Evolutionary conservation across 495 filamentous ascomycete species (phyloP).

Genomic region (Xylaria sp.): DNA sequence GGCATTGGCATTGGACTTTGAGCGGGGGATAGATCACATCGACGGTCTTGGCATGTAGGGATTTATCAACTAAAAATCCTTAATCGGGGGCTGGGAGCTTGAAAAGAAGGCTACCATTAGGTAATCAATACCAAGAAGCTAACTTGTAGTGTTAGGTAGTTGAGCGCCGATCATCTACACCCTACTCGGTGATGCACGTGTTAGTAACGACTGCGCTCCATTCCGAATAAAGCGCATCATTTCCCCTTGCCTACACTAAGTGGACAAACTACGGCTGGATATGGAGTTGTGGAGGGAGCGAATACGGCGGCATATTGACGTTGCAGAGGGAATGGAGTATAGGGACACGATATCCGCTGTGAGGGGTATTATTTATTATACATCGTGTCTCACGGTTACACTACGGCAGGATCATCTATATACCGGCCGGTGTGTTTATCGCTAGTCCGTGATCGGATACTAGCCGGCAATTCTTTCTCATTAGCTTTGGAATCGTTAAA

Average conservation of each 20-base stretch:
- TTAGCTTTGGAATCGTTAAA: too few relatives aligned
- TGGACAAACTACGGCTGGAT: too few relatives aligned
- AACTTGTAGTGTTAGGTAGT: neutral
- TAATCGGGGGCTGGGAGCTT: too few relatives aligned
- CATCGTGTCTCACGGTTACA: neutral
- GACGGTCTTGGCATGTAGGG: too few relatives aligned
- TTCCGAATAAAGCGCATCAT: neutral
- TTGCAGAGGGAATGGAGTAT: neutral
- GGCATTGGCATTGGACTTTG: neutral
- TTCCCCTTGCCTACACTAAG: neutral
- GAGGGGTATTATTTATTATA: neutral
- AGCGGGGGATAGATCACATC: neutral
- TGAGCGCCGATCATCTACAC: neutral
- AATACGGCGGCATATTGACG: neutral
- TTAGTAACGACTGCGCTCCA: neutral
- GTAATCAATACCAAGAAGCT: neutral
- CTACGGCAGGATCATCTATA: neutral
- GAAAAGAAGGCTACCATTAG: neutral
- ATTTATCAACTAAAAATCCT: too few relatives aligned
- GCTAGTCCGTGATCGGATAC: neutral
- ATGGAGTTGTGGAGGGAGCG: neutral
- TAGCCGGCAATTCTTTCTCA: too few relatives aligned
- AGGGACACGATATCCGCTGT: neutral
- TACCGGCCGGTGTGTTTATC: neutral
- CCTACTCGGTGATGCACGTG: neutral